Evolutionary conservation across 1,139 yeast genomes (phyloP).

Genomic region (Saccharomyces hybrid): DNA sequence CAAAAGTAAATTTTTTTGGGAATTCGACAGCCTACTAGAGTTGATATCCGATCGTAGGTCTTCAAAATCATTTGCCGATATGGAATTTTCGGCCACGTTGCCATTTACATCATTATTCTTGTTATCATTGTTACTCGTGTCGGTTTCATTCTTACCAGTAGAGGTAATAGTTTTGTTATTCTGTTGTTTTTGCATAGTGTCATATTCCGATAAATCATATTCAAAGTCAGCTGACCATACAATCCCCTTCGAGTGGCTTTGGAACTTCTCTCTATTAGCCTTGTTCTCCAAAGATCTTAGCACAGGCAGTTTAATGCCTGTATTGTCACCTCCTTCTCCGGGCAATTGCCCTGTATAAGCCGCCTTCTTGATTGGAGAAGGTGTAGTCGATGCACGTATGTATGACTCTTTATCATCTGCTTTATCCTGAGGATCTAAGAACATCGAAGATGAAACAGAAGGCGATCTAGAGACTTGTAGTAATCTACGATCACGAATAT

Average conservation of each 20-base stretch:
- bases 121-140: neutral
- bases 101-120: neutral
- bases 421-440: neutral
- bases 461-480: neutral
- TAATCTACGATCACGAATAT: conserved; percentile 5
- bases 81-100: neutral
- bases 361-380: conserved; percentile 17
- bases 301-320: neutral
- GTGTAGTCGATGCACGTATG: conserved; percentile 14
- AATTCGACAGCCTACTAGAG: conserved; percentile 3
- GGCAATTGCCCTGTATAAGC: neutral
- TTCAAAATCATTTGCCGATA: neutral
- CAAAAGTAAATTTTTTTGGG: conserved; percentile 8
- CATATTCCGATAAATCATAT: conserved; percentile 23
- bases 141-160: neutral
- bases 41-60: neutral
- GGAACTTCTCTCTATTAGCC: conserved; percentile 3
- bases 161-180: neutral
- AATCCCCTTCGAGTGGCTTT: conserved; percentile 13
- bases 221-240: conserved; percentile 28
- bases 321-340: neutral
- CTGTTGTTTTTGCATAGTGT: conserved; percentile 2
- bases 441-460: neutral
- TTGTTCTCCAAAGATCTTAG: neutral
- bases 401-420: conserved; percentile 3